phyloP scores from a whole-genome alignment of 2,329 filamentous ascomycete species.

The Claviceps sorghi region DNA sequence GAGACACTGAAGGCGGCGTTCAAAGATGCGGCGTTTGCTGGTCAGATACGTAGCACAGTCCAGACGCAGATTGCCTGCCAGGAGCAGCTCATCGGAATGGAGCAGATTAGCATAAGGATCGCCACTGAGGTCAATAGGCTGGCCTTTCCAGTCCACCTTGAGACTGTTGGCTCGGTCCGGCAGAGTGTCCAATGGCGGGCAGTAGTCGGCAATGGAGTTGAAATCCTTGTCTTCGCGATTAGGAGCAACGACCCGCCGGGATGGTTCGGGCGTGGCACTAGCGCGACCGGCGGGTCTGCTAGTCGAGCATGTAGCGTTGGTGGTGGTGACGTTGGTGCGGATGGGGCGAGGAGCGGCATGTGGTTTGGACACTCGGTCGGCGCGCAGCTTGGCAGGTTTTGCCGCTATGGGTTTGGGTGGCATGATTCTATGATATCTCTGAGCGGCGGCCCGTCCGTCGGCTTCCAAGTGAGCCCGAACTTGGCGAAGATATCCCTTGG shows the following conservation, averaged over 20 bases:
- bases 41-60: conserved; percentile 81
- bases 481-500: conserved; percentile 31
- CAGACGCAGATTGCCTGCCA: conserved; percentile 68
- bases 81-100: conserved; percentile 60
- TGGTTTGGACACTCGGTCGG: conserved; percentile 23
- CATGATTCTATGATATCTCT: conserved; percentile 25
- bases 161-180: conserved; percentile 53
- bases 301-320: conserved; percentile 8
- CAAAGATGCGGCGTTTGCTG: conserved; percentile 85
- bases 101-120: conserved; percentile 58
- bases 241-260: conserved; percentile 39
- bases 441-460: conserved; percentile 29
- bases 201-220: conserved; percentile 54
- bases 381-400: conserved; percentile 17
- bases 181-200: conserved; percentile 52
- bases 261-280: conserved; percentile 35
- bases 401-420: conserved; percentile 24
- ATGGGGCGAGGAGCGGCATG: conserved; percentile 12
- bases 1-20: conserved; percentile 54
- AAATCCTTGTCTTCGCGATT: conserved; percentile 78
- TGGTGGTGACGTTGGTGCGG: conserved; percentile 7
- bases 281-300: conserved; percentile 19
- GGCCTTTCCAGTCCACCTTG: conserved; percentile 80
- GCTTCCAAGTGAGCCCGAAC: conserved; percentile 36
- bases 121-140: conserved; percentile 57